Conservation (phyloP, 1,284 basidiomycete genomes). For the Austroboletus novae-zelandiae region DNA sequence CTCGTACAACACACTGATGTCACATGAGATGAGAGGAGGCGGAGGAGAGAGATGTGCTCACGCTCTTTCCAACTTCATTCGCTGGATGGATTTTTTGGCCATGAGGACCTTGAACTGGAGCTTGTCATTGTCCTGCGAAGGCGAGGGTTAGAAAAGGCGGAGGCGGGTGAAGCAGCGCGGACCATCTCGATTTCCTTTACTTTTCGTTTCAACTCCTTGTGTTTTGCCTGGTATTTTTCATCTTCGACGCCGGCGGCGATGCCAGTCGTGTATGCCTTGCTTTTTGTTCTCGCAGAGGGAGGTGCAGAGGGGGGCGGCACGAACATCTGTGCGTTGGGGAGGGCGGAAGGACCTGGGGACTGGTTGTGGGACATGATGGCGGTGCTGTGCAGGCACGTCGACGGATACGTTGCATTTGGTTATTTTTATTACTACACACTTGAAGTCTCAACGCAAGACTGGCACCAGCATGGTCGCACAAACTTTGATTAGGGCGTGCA, state of each 20-base stretch:
- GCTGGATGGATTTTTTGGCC: slow-evolving; percentile 82
- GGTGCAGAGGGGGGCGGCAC: slow-evolving; percentile 26
- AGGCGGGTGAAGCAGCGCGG: slow-evolving; percentile 30
- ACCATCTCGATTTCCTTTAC: slow-evolving; percentile 86
- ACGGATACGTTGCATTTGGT: slow-evolving; percentile 20
- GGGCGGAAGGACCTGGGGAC: slow-evolving; percentile 46
- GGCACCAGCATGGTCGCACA: neutral
- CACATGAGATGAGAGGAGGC: slow-evolving; percentile 24
- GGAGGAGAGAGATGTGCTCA: slow-evolving; percentile 45
- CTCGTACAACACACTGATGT: slow-evolving; percentile 69
- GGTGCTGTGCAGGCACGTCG: slow-evolving; percentile 35
- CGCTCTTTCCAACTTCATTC: slow-evolving; percentile 89
- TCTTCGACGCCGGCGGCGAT: slow-evolving; percentile 82
- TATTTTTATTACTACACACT: slow-evolving; percentile 30
- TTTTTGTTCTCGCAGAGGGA: slow-evolving; percentile 47
- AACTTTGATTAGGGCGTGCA: too few species aligned
- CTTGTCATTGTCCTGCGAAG: slow-evolving; percentile 79
- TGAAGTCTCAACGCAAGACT: slow-evolving; percentile 3
- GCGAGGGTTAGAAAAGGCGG: slow-evolving; percentile 2
- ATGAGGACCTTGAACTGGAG: slow-evolving; percentile 78
- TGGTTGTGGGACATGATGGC: slow-evolving; percentile 54
- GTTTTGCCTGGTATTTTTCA: slow-evolving; percentile 85
- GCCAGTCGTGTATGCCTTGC: slow-evolving; percentile 52
- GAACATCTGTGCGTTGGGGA: slow-evolving; percentile 30
- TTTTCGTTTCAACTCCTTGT: slow-evolving; percentile 87